Evolutionary conservation across 257 asterid genomes (phyloP).

Genomic region (Jasminum sambac): DNA sequence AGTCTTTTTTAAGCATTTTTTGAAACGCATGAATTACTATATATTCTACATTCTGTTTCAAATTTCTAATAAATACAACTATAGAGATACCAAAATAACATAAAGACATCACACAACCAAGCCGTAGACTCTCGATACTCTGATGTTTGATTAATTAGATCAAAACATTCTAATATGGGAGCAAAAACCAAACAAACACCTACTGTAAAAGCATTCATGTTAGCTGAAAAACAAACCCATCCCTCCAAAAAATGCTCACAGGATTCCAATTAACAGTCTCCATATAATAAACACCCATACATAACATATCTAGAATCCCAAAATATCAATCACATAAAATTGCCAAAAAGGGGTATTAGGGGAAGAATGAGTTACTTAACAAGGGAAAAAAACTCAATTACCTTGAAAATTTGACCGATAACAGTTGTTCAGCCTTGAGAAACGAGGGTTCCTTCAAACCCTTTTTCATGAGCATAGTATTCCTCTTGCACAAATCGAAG

Average conservation of each 20-base stretch:
- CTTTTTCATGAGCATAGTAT: conserved; percentile 43
- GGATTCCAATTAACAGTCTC: background rate
- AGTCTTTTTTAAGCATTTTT: background rate
- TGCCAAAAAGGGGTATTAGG: too few relatives aligned
- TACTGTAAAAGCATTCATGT: background rate
- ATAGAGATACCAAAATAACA: background rate
- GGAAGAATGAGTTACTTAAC: too few relatives aligned
- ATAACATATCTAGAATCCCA: background rate
- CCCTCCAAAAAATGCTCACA: background rate
- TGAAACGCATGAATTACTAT: background rate
- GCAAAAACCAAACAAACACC: background rate
- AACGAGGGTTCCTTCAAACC: conserved; percentile 41
- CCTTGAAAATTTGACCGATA: conserved; percentile 50
- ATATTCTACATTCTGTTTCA: background rate
- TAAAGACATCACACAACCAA: background rate
- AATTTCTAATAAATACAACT: background rate
- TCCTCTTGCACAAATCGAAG: conserved; percentile 52
- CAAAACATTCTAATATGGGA: background rate
- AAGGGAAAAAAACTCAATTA: conserved; percentile 3
- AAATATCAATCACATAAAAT: background rate
- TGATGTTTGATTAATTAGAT: background rate
- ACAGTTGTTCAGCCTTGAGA: conserved; percentile 58
- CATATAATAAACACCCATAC: background rate
- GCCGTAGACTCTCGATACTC: background rate
- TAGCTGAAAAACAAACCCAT: background rate